Evolutionary conservation across 1,284 basidiomycete species (phyloP).

Genomic region (Cutaneotrichosporon mucoides): DNA sequence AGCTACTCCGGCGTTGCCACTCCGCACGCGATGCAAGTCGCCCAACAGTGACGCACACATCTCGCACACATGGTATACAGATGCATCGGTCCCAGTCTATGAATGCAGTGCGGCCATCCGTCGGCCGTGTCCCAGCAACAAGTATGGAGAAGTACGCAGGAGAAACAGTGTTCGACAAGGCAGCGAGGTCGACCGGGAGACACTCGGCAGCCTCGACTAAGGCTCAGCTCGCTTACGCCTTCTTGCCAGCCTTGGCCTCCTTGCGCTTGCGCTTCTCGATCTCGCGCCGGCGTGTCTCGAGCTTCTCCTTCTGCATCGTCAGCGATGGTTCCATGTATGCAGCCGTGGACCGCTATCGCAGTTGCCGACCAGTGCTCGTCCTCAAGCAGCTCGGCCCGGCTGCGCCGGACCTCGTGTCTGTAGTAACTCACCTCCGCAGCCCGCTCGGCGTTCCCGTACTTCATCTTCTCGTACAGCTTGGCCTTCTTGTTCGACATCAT

Average conservation of each 20-base stretch:
- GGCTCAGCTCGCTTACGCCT: neutral
- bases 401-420: no score
- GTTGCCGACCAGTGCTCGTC: no score
- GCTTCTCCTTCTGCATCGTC: conserved; percentile 54
- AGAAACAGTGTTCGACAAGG: no score
- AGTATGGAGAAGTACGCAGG: no score
- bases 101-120: neutral
- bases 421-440: conserved; percentile 65
- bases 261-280: conserved; percentile 60
- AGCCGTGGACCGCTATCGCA: no score
- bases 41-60: neutral
- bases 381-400: no score
- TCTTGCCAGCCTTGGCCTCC: conserved; percentile 28
- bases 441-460: conserved; percentile 77
- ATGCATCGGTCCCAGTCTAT: conserved; percentile 4
- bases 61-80: conserved; percentile 1
- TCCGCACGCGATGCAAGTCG: no score
- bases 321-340: neutral
- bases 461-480: conserved; percentile 94
- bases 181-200: no score
- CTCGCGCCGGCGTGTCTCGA: conserved; percentile 60
- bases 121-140: no score
- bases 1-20: no score
- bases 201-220: no score
- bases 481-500: conserved; percentile 96